Evolutionary conservation across 225 moss, liverwort and hornwort species (phyloP).

Genomic region (Takakia lepidozioides): DNA sequence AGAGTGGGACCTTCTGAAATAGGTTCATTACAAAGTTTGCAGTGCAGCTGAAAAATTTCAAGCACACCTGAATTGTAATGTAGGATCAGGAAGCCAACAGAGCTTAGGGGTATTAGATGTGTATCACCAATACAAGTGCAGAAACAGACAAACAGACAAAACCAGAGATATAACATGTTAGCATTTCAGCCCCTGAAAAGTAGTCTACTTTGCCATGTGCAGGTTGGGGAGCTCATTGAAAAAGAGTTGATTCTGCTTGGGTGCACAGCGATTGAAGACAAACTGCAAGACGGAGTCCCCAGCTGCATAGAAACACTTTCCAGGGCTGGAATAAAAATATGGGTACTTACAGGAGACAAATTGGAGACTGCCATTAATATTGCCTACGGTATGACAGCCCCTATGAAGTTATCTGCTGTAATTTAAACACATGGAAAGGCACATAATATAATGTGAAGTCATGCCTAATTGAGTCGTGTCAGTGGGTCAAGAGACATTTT

Average conservation of each 20-base stretch:
- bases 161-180: background rate
- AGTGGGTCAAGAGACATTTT: too few relatives aligned
- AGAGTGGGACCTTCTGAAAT: too few relatives aligned
- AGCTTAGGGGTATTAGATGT: too few relatives aligned
- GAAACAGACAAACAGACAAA: background rate
- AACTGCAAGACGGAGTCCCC: constrained; percentile 86
- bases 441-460: too few relatives aligned
- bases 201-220: constrained; percentile 1
- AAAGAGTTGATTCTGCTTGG: constrained; percentile 64
- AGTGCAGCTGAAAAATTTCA: too few relatives aligned
- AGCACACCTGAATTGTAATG: too few relatives aligned
- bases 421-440: too few relatives aligned
- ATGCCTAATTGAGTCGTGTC: too few relatives aligned
- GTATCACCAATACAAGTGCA: too few relatives aligned
- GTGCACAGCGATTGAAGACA: constrained; percentile 88
- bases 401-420: too few relatives aligned
- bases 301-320: constrained; percentile 80
- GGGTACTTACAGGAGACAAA: constrained; percentile 93
- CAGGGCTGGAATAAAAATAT: constrained; percentile 80
- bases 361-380: constrained; percentile 93
- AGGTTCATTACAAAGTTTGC: too few relatives aligned
- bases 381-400: constrained; percentile 49
- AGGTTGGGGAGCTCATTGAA: constrained; percentile 81
- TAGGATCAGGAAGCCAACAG: too few relatives aligned
- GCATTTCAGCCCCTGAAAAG: background rate